phyloP scores from a whole-genome alignment of 2,329 filamentous ascomycete genomes.

The Phaeophleospora eucalypticola region DNA sequence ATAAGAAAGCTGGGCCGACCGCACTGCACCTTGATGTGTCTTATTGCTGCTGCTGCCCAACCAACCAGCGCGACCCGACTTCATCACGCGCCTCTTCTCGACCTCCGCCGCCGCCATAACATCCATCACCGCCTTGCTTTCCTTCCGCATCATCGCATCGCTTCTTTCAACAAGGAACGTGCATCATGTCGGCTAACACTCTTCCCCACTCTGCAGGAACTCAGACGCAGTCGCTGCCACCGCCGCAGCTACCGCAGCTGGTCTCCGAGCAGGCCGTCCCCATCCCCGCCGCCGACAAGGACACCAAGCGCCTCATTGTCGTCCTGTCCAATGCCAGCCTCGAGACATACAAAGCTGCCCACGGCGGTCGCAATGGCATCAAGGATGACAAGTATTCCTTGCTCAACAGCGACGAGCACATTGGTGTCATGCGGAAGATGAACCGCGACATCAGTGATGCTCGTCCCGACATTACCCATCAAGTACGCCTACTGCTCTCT shows the following conservation, averaged over 20 bases:
- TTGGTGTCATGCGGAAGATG: conserved; percentile 99
- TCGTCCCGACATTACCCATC: conserved; percentile 94
- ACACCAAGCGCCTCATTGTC: conserved; percentile 86
- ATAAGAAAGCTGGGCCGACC: no score
- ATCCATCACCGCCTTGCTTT: neutral
- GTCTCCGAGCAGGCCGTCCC: conserved; percentile 88
- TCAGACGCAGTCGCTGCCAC: conserved; percentile 84
- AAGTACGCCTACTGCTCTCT: conserved; percentile 54
- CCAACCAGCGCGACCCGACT: conserved; percentile 1
- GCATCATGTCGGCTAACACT: conserved; percentile 30
- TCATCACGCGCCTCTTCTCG: neutral
- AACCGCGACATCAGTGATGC: conserved; percentile 97
- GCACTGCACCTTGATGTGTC: neutral
- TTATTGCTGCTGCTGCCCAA: conserved; percentile 1
- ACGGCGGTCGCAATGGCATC: conserved; percentile 53
- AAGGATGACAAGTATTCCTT: conserved; percentile 87
- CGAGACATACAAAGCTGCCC: conserved; percentile 89
- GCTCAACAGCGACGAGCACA: conserved; percentile 98
- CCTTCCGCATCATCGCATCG: neutral
- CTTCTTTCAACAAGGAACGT: conserved; percentile 35
- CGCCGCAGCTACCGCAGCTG: conserved; percentile 82
- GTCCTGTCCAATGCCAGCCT: conserved; percentile 95
- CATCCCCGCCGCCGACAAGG: conserved; percentile 81
- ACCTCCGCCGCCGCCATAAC: neutral
- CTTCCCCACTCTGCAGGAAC: conserved; percentile 26